Evolutionary conservation across 805 yeast species (phyloP).

Genomic region (Priceomyces haplophilus): DNA sequence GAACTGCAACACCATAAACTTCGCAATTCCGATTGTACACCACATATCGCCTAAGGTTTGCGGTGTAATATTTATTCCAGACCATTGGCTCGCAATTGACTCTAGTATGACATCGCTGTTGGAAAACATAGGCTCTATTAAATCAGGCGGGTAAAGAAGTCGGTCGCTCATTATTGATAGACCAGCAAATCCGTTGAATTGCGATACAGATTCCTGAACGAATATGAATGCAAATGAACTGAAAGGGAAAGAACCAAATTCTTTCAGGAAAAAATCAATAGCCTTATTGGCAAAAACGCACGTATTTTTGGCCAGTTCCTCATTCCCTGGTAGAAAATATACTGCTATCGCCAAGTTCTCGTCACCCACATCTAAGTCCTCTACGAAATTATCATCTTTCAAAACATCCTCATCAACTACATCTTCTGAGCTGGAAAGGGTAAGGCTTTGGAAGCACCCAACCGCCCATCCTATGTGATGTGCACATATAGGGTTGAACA

Average conservation of each 20-base stretch:
- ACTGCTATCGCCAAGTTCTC: slow-evolving; percentile 43
- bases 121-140: slow-evolving; percentile 74
- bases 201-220: slow-evolving; percentile 52
- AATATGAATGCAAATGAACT: slow-evolving; percentile 76
- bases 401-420: slow-evolving; percentile 26
- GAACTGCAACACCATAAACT: slow-evolving; percentile 77
- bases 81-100: slow-evolving; percentile 84
- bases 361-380: slow-evolving; percentile 28
- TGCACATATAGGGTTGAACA: slow-evolving; percentile 83
- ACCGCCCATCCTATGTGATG: slow-evolving; percentile 95
- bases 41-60: slow-evolving; percentile 75
- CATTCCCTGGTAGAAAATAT: slow-evolving; percentile 61
- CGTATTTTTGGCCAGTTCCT: slow-evolving; percentile 59
- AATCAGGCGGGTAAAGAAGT: slow-evolving; percentile 65
- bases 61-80: slow-evolving; percentile 88
- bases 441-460: slow-evolving; percentile 75
- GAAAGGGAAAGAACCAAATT: slow-evolving; percentile 92
- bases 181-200: slow-evolving; percentile 69
- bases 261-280: slow-evolving; percentile 77
- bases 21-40: slow-evolving; percentile 84
- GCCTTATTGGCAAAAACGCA: slow-evolving; percentile 76
- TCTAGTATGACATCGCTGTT: slow-evolving; percentile 67
- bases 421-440: slow-evolving; percentile 44
- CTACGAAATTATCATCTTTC: slow-evolving; percentile 30
- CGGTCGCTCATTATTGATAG: slow-evolving; percentile 58